A percentile compares a stretch with the other conserved stretches of the same genome.
phyloP scores from a whole-genome alignment of 2,329 filamentous ascomycete species.

The Dichotomopilus funicola region DNA sequence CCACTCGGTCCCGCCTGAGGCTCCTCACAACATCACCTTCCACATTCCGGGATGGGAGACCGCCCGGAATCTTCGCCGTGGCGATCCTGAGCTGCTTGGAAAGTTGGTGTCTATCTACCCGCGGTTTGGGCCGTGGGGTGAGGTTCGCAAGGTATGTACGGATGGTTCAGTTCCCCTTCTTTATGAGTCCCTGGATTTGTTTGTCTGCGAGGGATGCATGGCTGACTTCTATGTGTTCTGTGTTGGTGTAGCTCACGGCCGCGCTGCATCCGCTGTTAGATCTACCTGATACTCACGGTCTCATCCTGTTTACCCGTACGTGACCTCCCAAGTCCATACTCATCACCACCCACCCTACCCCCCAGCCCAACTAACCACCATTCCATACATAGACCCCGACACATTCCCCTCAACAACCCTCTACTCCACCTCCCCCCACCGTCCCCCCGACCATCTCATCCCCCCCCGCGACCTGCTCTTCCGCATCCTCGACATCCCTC shows the following conservation, averaged over 20 bases:
- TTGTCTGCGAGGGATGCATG: neutral
- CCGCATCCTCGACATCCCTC: conserved; percentile 35
- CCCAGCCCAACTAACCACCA: too few relatives aligned
- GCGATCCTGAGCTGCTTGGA: conserved; percentile 32
- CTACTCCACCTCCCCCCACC: conserved; percentile 31
- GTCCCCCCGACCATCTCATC: conserved; percentile 31
- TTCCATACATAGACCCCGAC: conserved; percentile 15
- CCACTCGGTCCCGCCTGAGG: conserved; percentile 41
- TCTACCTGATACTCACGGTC: conserved; percentile 24
- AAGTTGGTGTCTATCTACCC: conserved; percentile 40
- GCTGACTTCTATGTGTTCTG: too few relatives aligned
- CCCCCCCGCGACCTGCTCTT: conserved; percentile 31
- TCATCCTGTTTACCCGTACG: conserved; percentile 25
- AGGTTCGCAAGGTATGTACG: conserved; percentile 15
- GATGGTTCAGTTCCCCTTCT: neutral
- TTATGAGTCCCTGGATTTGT: neutral
- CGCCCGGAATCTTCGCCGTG: conserved; percentile 38
- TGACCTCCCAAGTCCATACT: neutral
- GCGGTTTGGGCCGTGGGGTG: conserved; percentile 34
- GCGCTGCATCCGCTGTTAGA: conserved; percentile 31
- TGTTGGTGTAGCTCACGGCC: conserved; percentile 28
- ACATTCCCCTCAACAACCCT: conserved; percentile 23
- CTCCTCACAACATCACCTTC: conserved; percentile 41
- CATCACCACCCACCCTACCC: neutral
- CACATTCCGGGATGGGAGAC: conserved; percentile 40